Base-by-base conservation (phyloP, 306 rosid species). In the Fagus crenata region DNA sequence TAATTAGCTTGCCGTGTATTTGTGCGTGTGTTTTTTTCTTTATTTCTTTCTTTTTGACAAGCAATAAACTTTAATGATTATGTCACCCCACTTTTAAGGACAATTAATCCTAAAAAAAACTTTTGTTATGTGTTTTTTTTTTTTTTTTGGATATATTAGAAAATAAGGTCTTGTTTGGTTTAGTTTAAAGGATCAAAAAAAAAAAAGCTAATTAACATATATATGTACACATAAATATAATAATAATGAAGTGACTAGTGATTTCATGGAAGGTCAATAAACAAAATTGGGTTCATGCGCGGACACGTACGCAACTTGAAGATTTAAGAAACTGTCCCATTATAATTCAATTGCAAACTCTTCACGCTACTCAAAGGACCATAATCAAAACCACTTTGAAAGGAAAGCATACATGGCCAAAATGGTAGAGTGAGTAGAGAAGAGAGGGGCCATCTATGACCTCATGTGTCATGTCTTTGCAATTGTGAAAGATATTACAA, bases 181-280 rank as follows among this genome's bases (percentile, higher is more conserved):
- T 6, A 64, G 31, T 12, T 72, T 4, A 67, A 73, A 40, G 68
- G 33, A 31, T 60, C 13, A 40, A 72, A 61, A 49, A 53, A 11
- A 28, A 49, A n/a, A 17, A 36, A 14, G 40, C 4, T 39, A 63
- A 49, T 51, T 3, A 9, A 22, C 51, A 53, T 49, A 49, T 13
- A 71, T 13, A 1, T 65, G 5, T 15, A 4, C 7, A 35, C 6
- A 15, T 1, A 33, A 36, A 65, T 6, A 33, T 15, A 36, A 32
- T 13, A 36, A 65, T 33, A 13, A 41, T 8, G 22, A 11, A 11
- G 46, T 36, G 71, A 58, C 79, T 14, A 49, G 82, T 82, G 78
- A 84, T 76, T 76, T 87, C 90, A 0, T 85, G 86, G 60, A 87
- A 84, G 72, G 82, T 76, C 40, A 89, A 86, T 36, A 81, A 87